Evolutionary conservation across 1,284 basidiomycete species (phyloP).

Genomic region (Laetiporus sulphureus): DNA sequence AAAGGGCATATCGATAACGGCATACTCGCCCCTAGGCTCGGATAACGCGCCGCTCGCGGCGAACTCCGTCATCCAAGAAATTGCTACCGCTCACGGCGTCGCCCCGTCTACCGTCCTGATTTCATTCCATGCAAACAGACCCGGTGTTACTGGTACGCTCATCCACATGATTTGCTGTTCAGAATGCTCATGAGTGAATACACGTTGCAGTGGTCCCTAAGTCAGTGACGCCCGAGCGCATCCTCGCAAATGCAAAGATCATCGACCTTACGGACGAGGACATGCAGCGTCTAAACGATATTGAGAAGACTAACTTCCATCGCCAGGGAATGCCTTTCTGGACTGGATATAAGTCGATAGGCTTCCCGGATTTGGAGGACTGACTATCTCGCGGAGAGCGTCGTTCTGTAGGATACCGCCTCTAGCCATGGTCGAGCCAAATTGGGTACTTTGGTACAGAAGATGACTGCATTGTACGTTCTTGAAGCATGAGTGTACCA

Average conservation of each 20-base stretch:
- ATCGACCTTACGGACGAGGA: slow-evolving; percentile 54
- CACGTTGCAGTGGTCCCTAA: slow-evolving; percentile 51
- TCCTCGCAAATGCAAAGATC: slow-evolving; percentile 50
- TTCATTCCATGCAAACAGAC: slow-evolving; percentile 60
- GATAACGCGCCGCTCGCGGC: slow-evolving; percentile 66
- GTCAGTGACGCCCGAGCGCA: slow-evolving; percentile 54
- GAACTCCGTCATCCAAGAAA: slow-evolving; percentile 45
- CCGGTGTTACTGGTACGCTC: slow-evolving; percentile 42
- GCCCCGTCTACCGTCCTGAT: slow-evolving; percentile 53
- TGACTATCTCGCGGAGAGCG: too few relatives aligned
- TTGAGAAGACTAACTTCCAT: slow-evolving; percentile 54
- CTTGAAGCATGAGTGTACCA: too few relatives aligned
- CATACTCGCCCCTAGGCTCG: slow-evolving; percentile 77
- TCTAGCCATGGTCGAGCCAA: too few relatives aligned
- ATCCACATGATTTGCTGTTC: background rate
- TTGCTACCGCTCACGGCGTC: slow-evolving; percentile 49
- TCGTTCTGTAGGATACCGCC: too few relatives aligned
- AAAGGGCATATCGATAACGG: slow-evolving; percentile 63
- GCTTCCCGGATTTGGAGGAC: slow-evolving; percentile 53
- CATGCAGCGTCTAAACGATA: slow-evolving; percentile 43
- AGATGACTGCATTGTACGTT: too few relatives aligned
- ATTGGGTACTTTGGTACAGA: too few relatives aligned
- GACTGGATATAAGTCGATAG: slow-evolving; percentile 57
- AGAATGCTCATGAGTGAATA: too few relatives aligned
- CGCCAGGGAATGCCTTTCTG: slow-evolving; percentile 55